phyloP scores from a whole-genome alignment of 192 early-diverging fungal genomes.

The Backusella sp. region DNA sequence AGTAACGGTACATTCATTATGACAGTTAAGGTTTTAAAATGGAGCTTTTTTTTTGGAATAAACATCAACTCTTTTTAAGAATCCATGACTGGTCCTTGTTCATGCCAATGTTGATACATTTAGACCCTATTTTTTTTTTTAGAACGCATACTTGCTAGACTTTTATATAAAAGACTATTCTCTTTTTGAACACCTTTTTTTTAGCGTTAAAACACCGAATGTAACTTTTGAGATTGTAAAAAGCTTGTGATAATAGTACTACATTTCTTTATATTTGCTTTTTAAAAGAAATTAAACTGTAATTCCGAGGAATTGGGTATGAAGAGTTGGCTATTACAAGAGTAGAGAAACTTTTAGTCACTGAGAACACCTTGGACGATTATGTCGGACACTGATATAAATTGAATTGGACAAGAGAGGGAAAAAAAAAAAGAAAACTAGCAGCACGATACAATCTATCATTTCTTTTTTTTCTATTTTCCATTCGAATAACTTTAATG shows the following conservation, averaged over 20 bases:
- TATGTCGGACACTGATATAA: background rate
- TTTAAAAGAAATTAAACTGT: background rate
- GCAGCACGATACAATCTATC: background rate
- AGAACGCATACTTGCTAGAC: background rate
- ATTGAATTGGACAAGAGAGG: background rate
- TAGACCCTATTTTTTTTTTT: background rate
- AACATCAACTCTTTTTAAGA: no score
- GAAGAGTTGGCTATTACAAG: background rate
- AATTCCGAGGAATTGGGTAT: background rate
- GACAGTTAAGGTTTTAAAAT: background rate
- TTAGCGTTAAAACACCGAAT: background rate
- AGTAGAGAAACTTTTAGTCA: background rate
- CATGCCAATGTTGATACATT: background rate
- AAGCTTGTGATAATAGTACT: background rate
- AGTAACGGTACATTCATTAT: background rate
- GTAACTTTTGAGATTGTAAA: background rate
- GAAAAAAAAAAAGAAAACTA: background rate
- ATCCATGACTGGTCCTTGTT: background rate
- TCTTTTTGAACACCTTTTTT: background rate
- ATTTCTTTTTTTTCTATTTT: background rate
- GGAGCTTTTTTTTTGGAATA: no score
- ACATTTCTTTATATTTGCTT: background rate
- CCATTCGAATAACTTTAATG: background rate
- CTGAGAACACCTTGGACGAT: background rate
- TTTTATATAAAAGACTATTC: background rate